Evolutionary conservation across 2,329 filamentous ascomycete genomes (phyloP), one percentile per base, ranked within the genome.

Genomic region (Epichloe typhina): DNA sequence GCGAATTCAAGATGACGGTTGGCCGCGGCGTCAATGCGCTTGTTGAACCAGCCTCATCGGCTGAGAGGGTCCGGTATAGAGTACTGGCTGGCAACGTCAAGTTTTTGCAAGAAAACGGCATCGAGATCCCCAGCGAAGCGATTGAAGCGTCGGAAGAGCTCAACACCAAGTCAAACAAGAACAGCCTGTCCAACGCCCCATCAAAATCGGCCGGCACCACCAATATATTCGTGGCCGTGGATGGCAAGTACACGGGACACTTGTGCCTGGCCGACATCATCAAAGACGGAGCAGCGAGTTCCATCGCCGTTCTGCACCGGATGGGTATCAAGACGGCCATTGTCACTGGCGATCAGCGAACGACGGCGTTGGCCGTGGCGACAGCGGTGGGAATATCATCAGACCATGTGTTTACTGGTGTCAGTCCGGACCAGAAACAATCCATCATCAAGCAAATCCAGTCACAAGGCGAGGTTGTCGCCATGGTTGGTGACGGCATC

Each of bases 401-500:
- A 1, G 77, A 84, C 3, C 76, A 89, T 55, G 88, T 97, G 38
- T 84, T 84, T 62, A 88, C 93, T 12, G 86, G 87, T n/a, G 86
- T 91, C 46, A 88, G 86, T 4, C 93, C 93, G 0, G 84, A 88
- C 56, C 86, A 95, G 69, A 98, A 98, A 65, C 90, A 94, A 64
- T 73, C 77, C 31, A 94, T 97, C 58, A 77, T 98, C 59, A 79
- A 81, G 47, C 72, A 84, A 50, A 76, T 97, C 17, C 88, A 96
- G 69, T 72, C 75, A 0, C 67, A 74, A 47, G 88, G 88, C 54
- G 79, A 89, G 59, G 74, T 85, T 47, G 88, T 97, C 26, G 93
- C 88, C 58, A 98, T 98, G 93, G 90, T 97, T 13, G 90, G 93
- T 49, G 93, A 98, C 66, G 93, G 93, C 41, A 96, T 98, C 76